Percentiles rank a stretch among this genome's conserved stretches.
phyloP scores from a whole-genome alignment of 345 rosid species.

The Eucalyptus leucophloia region DNA sequence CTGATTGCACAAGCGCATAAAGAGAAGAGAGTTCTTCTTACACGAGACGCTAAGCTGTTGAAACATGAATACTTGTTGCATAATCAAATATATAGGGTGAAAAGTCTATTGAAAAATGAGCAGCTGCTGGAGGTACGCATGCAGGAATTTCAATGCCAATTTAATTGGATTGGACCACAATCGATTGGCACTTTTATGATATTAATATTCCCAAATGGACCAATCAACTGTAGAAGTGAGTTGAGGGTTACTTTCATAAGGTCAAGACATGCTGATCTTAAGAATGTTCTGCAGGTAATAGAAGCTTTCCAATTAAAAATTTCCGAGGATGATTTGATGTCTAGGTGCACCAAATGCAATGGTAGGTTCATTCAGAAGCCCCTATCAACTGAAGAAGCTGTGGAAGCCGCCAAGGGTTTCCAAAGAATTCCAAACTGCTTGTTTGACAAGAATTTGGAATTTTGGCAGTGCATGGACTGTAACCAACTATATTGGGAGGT shows the following conservation, averaged over 20 bases:
- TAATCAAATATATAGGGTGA: constrained; percentile 73
- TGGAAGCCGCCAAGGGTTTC: constrained; percentile 91
- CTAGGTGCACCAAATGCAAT: constrained; percentile 93
- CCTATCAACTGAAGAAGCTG: constrained; percentile 66
- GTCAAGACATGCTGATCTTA: not conserved
- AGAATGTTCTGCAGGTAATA: constrained; percentile 42
- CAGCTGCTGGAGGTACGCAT: constrained; percentile 79
- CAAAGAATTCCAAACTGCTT: constrained; percentile 83
- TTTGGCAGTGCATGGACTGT: constrained; percentile 98
- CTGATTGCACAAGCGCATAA: constrained; percentile 65
- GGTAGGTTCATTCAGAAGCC: constrained; percentile 89
- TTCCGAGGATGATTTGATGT: constrained; percentile 68
- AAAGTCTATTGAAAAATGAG: constrained; percentile 77
- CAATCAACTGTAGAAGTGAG: not conserved
- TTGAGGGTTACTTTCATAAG: not conserved
- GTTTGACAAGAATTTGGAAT: constrained; percentile 73
- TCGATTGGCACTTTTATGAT: not conserved
- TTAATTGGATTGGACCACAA: not conserved
- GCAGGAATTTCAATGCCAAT: not conserved
- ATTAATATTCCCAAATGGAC: not conserved
- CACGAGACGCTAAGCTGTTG: constrained; percentile 81
- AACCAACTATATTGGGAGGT: constrained; percentile 98
- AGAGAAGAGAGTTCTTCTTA: constrained; percentile 75
- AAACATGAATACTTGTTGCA: constrained; percentile 65
- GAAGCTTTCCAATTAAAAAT: constrained; percentile 59